Conservation (phyloP, 371 early-diverging fungal genomes). For the Smittium culicis region DNA sequence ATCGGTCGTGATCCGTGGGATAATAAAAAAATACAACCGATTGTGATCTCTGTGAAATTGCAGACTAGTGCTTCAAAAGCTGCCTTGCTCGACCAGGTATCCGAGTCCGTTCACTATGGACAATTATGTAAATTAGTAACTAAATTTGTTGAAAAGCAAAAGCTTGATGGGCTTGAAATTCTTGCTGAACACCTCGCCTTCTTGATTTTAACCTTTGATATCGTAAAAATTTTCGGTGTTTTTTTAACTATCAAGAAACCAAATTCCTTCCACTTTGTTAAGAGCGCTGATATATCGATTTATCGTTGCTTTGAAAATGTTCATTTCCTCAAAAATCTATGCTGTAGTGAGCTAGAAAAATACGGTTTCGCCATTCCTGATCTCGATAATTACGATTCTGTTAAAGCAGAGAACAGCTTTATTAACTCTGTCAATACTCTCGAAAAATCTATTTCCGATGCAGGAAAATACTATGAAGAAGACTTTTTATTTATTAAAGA, state of each 20-base stretch:
- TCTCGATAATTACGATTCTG: background rate
- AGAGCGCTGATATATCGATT: slow-evolving; percentile 74
- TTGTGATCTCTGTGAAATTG: slow-evolving; percentile 58
- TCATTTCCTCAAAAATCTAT: background rate
- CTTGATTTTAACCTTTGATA: slow-evolving; percentile 36
- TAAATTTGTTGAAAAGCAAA: slow-evolving; percentile 53
- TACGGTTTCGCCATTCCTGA: background rate
- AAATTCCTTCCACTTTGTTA: slow-evolving; percentile 79
- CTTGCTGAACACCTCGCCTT: slow-evolving; percentile 52
- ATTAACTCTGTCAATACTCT: background rate
- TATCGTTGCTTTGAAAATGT: slow-evolving; percentile 45
- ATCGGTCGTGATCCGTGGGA: slow-evolving; percentile 93
- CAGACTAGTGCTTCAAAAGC: slow-evolving; percentile 54
- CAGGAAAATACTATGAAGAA: slow-evolving; percentile 11
- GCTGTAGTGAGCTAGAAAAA: background rate
- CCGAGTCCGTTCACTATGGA: slow-evolving; percentile 73
- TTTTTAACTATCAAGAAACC: slow-evolving; percentile 74
- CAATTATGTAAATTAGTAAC: slow-evolving; percentile 58
- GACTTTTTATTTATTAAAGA: slow-evolving; percentile 66
- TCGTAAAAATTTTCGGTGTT: slow-evolving; percentile 37
- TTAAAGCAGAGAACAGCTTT: background rate
- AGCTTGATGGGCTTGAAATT: slow-evolving; percentile 55
- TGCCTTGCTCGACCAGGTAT: slow-evolving; percentile 58
- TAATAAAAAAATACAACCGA: slow-evolving; percentile 68
- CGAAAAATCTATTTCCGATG: background rate